phyloP scores from a whole-genome alignment of 495 filamentous ascomycete species.

The Pyrenula massariospora region DNA sequence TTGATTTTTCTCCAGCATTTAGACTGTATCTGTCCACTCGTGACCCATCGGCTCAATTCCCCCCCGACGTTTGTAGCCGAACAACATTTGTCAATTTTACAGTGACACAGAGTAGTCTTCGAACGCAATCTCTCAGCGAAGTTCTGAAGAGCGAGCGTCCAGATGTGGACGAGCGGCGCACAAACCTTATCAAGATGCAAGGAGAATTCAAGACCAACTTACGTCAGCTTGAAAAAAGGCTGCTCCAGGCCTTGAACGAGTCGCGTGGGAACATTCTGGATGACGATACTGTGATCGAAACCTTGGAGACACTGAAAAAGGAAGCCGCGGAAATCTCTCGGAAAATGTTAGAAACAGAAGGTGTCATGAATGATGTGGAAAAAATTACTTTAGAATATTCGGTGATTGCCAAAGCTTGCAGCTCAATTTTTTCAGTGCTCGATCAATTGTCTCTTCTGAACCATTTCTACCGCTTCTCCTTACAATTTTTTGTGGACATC shows the following conservation, averaged over 20 bases:
- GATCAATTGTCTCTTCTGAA: slow-evolving; percentile 97
- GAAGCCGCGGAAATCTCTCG: slow-evolving; percentile 90
- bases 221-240: slow-evolving; percentile 86
- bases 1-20: slow-evolving; percentile 97
- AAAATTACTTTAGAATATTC: slow-evolving; percentile 87
- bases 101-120: slow-evolving; percentile 95
- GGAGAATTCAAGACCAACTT: slow-evolving; percentile 98
- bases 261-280: slow-evolving; percentile 97
- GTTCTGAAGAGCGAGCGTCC: slow-evolving; percentile 94
- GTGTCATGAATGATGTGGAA: slow-evolving; percentile 96
- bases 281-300: slow-evolving; percentile 96
- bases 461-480: slow-evolving; percentile 98
- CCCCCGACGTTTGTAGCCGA: slow-evolving; percentile 95
- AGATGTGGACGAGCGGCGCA: slow-evolving; percentile 92
- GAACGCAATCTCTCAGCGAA: slow-evolving; percentile 93
- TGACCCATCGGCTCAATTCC: slow-evolving; percentile 91
- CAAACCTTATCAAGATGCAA: slow-evolving; percentile 94
- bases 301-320: slow-evolving; percentile 93
- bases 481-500: slow-evolving; percentile 96
- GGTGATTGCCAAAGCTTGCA: slow-evolving; percentile 85
- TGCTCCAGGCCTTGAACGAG: slow-evolving; percentile 92
- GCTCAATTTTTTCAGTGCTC: slow-evolving; percentile 89
- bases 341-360: slow-evolving; percentile 94
- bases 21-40: slow-evolving; percentile 89
- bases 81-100: slow-evolving; percentile 99